Percentiles rank a stretch among this genome's conserved stretches.
phyloP scores from a whole-genome alignment of 2,329 filamentous ascomycete genomes.

The Aspergillus proliferans region DNA sequence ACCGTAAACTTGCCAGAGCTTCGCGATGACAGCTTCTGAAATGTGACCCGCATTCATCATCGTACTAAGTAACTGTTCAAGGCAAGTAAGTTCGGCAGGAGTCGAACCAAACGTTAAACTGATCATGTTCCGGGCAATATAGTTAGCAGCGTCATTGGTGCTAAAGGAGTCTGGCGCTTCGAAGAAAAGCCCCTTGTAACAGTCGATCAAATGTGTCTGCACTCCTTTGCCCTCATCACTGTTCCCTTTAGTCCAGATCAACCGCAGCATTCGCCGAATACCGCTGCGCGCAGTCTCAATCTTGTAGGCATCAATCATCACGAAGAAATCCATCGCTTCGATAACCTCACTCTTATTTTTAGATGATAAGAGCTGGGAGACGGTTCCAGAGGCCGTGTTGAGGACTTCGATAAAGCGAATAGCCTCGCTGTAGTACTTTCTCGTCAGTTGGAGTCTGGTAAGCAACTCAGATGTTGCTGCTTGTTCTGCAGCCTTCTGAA shows the following conservation, averaged over 20 bases:
- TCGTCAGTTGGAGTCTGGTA: slow-evolving; percentile 77
- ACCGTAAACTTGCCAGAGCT: slow-evolving; percentile 96
- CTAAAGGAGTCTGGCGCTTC: slow-evolving; percentile 86
- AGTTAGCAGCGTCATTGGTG: slow-evolving; percentile 86
- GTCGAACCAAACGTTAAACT: slow-evolving; percentile 94
- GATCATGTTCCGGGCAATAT: slow-evolving; percentile 97
- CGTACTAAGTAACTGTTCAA: slow-evolving; percentile 88
- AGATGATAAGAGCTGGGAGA: slow-evolving; percentile 83
- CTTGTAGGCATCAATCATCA: slow-evolving; percentile 91
- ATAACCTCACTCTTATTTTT: slow-evolving; percentile 98
- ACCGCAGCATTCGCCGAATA: slow-evolving; percentile 87
- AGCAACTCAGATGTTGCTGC: slow-evolving; percentile 84
- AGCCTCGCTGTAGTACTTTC: slow-evolving; percentile 88
- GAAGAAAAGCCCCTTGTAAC: slow-evolving; percentile 93
- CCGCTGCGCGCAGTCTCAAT: slow-evolving; percentile 88
- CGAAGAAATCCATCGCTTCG: slow-evolving; percentile 98
- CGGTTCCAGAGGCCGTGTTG: slow-evolving; percentile 70
- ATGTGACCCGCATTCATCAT: slow-evolving; percentile 96
- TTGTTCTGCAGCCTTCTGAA: slow-evolving; percentile 77
- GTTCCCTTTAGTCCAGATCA: slow-evolving; percentile 99
- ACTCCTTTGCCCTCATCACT: slow-evolving; percentile 98
- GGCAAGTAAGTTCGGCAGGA: slow-evolving; percentile 85
- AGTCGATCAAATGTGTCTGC: slow-evolving; percentile 92
- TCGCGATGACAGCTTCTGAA: slow-evolving; percentile 76
- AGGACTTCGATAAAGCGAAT: slow-evolving; percentile 89